Conservation (phyloP, 1,284 basidiomycete species). For the Heterobasidion parviporum region DNA sequence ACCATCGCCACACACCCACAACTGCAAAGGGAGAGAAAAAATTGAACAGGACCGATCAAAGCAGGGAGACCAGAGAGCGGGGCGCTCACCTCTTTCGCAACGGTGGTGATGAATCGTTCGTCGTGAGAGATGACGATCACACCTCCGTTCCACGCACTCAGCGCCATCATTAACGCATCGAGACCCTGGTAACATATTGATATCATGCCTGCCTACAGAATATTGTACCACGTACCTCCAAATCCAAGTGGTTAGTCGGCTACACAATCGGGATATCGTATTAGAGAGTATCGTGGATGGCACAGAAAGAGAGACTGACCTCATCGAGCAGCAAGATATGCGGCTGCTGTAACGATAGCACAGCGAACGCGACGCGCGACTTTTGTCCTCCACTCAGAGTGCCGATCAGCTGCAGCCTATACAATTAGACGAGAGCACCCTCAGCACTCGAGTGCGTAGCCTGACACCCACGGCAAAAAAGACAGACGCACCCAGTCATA, state of each 20-base stretch:
- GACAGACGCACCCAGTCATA: conserved; percentile 67
- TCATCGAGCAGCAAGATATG: conserved; percentile 89
- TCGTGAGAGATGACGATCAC: conserved; percentile 93
- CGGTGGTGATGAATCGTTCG: conserved; percentile 84
- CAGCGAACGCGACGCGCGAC: conserved; percentile 91
- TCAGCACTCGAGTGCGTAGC: too few species aligned
- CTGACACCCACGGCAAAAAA: neutral
- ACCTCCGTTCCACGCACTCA: conserved; percentile 93
- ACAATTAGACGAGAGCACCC: neutral
- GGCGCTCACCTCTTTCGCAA: conserved; percentile 58
- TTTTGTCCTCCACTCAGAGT: conserved; percentile 97
- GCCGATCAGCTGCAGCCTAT: conserved; percentile 68
- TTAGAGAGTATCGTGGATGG: neutral
- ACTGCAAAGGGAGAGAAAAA: conserved; percentile 27
- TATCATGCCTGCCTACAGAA: neutral
- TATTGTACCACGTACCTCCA: conserved; percentile 45
- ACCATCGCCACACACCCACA: conserved; percentile 88
- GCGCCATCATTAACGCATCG: conserved; percentile 88
- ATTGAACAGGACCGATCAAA: conserved; percentile 7
- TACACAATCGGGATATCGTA: conserved; percentile 20
- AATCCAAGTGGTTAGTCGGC: conserved; percentile 98
- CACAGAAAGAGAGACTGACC: conserved; percentile 30
- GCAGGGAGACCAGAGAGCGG: neutral
- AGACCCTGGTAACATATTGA: conserved; percentile 52
- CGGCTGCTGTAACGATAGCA: conserved; percentile 82